A percentile compares a stretch with the other conserved stretches of the same genome.
Evolutionary conservation across 306 rosid species (phyloP).

Genomic region (Vicia villosa): DNA sequence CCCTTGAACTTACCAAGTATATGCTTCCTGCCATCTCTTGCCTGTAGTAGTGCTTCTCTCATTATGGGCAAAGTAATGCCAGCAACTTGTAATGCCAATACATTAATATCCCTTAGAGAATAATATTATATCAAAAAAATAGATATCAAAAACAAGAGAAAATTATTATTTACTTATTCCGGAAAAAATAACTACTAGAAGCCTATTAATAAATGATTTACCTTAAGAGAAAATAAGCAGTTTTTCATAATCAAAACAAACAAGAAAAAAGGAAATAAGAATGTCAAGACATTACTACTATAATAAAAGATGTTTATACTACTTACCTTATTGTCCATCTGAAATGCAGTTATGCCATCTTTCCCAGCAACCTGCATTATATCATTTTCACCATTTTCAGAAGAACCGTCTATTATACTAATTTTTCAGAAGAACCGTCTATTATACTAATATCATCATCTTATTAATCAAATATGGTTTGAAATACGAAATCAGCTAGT

Average conservation of each 20-base stretch:
- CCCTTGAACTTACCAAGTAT: conserved; percentile 70
- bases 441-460: conserved; percentile 12
- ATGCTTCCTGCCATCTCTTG: conserved; percentile 86
- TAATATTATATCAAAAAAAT: neutral
- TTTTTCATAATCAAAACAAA: too few relatives aligned
- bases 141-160: conserved; percentile 11
- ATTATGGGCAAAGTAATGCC: conserved; percentile 90
- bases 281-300: conserved; percentile 36
- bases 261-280: conserved; percentile 21
- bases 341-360: conserved; percentile 93
- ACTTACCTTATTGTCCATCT: conserved; percentile 96
- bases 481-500: neutral
- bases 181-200: conserved; percentile 14
- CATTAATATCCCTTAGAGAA: conserved; percentile 26
- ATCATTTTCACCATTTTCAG: conserved; percentile 21
- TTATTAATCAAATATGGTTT: neutral
- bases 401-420: too few relatives aligned
- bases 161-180: neutral
- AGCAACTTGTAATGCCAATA: conserved; percentile 60
- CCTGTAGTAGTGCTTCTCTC: conserved; percentile 91
- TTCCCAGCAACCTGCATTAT: conserved; percentile 90
- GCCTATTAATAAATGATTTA: too few relatives aligned
- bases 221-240: too few relatives aligned
- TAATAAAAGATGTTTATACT: conserved; percentile 18
- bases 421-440: conserved; percentile 25